Conservation (phyloP, 345 rosid genomes). For the Adansonia digitata region DNA sequence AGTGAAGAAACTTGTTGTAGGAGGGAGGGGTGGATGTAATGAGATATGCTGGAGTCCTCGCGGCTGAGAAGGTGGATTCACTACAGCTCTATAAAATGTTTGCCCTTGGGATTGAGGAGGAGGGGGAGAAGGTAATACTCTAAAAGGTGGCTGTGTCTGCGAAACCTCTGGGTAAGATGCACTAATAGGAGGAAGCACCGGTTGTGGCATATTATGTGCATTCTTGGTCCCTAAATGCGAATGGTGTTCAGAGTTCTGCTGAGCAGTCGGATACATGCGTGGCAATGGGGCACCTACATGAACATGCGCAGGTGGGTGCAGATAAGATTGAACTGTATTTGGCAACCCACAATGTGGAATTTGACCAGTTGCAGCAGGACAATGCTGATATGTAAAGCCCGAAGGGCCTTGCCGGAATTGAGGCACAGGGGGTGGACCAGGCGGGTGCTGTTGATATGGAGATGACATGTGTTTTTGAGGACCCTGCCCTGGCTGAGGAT, state of each 20-base stretch:
- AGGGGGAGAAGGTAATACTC: conserved; percentile 32
- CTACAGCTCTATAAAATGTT: conserved; percentile 25
- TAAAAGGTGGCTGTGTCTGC: conserved; percentile 22
- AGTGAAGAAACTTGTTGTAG: conserved; percentile 26
- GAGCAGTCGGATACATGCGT: conserved; percentile 27
- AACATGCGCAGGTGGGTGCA: conserved; percentile 15
- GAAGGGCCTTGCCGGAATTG: conserved; percentile 29
- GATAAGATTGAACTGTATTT: conserved; percentile 30
- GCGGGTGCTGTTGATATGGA: conserved; percentile 28
- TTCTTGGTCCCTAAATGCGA: conserved; percentile 25
- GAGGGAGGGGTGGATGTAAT: conserved; percentile 25
- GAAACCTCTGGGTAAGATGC: conserved; percentile 11
- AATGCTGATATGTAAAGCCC: conserved; percentile 32
- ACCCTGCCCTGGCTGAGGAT: conserved; percentile 34
- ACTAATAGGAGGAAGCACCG: conserved; percentile 22
- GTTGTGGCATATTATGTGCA: conserved; percentile 23
- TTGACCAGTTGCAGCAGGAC: conserved; percentile 30
- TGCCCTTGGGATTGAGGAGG: conserved; percentile 24
- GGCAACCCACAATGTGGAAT: conserved; percentile 26
- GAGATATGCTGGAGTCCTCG: conserved; percentile 27
- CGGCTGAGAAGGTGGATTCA: conserved; percentile 22
- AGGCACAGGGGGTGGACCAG: conserved; percentile 22
- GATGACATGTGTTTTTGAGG: conserved; percentile 30
- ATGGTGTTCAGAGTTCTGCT: conserved; percentile 23
- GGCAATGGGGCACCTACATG: conserved; percentile 26